Percentiles rank a stretch among this genome's conserved stretches.
Conservation (phyloP, 1,284 basidiomycete species). For the Acaromyces ingoldii region DNA sequence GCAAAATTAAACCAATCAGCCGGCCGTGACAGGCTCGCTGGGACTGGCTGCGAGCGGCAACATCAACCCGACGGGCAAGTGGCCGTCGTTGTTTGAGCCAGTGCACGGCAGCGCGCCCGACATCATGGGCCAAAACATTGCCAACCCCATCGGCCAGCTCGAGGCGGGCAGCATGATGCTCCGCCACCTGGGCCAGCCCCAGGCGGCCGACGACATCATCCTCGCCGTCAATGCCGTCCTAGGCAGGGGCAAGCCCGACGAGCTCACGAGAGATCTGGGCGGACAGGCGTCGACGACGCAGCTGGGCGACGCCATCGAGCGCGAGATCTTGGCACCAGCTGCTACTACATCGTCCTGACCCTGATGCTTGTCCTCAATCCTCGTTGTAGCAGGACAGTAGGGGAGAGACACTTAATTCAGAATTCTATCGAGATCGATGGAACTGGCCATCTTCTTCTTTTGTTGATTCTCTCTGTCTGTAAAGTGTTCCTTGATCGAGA, state of each 20-base stretch:
- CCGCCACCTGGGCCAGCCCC: conserved; percentile 57
- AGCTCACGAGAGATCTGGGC: conserved; percentile 28
- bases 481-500: too few relatives aligned
- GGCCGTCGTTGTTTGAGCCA: conserved; percentile 57
- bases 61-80: conserved; percentile 56
- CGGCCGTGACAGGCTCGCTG: conserved; percentile 60
- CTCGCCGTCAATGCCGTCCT: conserved; percentile 56
- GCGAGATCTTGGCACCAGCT: too few relatives aligned
- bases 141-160: conserved; percentile 56
- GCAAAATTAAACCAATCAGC: neutral
- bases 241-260: conserved; percentile 6
- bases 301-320: conserved; percentile 27
- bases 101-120: conserved; percentile 32
- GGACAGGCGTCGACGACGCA: conserved; percentile 17
- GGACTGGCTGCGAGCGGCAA: conserved; percentile 61
- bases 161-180: conserved; percentile 63
- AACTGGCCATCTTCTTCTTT: too few relatives aligned
- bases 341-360: too few relatives aligned
- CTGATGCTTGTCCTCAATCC: too few relatives aligned
- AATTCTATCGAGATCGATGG: too few relatives aligned
- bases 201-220: conserved; percentile 58
- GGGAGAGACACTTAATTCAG: too few relatives aligned
- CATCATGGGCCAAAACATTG: conserved; percentile 28
- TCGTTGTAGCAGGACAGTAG: too few relatives aligned
- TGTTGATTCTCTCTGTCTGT: too few relatives aligned